phyloP scores from a whole-genome alignment of 306 rosid genomes.

The Oemleria cerasiformis region DNA sequence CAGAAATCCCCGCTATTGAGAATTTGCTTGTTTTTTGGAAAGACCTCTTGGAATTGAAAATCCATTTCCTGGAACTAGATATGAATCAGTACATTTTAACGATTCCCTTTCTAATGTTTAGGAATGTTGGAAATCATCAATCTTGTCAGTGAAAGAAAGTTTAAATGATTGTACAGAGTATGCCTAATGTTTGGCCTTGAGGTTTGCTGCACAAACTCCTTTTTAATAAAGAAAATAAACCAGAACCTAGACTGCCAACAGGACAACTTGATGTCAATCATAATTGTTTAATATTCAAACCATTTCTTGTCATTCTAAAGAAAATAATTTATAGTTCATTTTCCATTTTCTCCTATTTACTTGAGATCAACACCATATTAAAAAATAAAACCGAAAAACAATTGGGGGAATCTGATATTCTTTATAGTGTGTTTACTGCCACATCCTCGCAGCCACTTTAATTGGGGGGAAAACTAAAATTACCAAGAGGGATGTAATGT shows the following conservation, averaged over 20 bases:
- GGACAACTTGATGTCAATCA: background rate
- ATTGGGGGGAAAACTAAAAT: background rate
- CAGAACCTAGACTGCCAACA: background rate
- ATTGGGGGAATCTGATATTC: background rate
- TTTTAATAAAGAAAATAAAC: background rate
- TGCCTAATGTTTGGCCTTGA: background rate
- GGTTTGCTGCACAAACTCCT: background rate
- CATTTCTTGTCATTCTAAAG: background rate
- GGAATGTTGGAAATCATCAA: background rate
- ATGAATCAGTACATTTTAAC: background rate
- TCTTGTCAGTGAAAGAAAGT: background rate
- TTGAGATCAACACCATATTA: background rate
- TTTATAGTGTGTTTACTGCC: background rate
- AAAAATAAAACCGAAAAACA: background rate
- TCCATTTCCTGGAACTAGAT: background rate
- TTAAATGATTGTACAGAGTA: background rate
- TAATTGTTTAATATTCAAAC: background rate
- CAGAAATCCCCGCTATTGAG: background rate
- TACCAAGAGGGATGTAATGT: background rate
- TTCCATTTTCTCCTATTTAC: background rate
- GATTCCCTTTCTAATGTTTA: background rate
- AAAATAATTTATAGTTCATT: background rate
- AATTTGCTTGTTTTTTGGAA: background rate
- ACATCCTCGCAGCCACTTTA: background rate
- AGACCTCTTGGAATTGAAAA: background rate